Evolutionary conservation across 306 rosid genomes (phyloP).

Genomic region (Casuarina equisetifolia): DNA sequence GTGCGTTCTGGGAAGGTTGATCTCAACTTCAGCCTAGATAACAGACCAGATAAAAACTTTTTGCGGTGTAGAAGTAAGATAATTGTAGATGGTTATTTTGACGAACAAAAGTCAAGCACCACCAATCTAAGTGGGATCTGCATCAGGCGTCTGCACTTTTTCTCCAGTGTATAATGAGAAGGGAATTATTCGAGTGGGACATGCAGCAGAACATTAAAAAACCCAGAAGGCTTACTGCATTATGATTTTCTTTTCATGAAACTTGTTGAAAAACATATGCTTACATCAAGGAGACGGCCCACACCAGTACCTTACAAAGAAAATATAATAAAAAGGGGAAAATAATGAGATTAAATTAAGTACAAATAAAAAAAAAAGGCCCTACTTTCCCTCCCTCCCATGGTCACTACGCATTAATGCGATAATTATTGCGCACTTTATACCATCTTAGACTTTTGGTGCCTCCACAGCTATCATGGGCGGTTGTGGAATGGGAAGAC

Average conservation of each 20-base stretch:
- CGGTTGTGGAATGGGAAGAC: constrained; percentile 29
- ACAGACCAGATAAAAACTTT: too few relatives aligned
- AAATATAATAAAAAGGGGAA: neutral
- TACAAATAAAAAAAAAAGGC: neutral
- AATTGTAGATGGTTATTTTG: too few relatives aligned
- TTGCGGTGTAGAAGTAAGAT: too few relatives aligned
- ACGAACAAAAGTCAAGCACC: too few relatives aligned
- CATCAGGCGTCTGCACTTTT: too few relatives aligned
- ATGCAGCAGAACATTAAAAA: neutral
- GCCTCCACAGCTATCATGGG: constrained; percentile 22
- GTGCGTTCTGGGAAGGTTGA: too few relatives aligned
- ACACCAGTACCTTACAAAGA: constrained; percentile 17
- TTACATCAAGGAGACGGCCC: constrained; percentile 37
- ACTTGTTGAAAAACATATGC: constrained; percentile 31
- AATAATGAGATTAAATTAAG: constrained; percentile 21
- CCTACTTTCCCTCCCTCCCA: constrained; percentile 9
- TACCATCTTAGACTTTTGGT: constrained; percentile 35
- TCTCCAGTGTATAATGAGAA: too few relatives aligned
- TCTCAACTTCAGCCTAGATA: too few relatives aligned
- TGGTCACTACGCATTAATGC: neutral
- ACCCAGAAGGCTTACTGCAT: neutral
- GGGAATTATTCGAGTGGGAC: neutral
- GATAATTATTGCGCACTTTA: neutral
- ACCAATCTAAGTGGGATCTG: too few relatives aligned
- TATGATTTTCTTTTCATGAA: constrained; percentile 24